phyloP scores from a whole-genome alignment of 1,284 basidiomycete species.

The Hymenochaete sp. region DNA sequence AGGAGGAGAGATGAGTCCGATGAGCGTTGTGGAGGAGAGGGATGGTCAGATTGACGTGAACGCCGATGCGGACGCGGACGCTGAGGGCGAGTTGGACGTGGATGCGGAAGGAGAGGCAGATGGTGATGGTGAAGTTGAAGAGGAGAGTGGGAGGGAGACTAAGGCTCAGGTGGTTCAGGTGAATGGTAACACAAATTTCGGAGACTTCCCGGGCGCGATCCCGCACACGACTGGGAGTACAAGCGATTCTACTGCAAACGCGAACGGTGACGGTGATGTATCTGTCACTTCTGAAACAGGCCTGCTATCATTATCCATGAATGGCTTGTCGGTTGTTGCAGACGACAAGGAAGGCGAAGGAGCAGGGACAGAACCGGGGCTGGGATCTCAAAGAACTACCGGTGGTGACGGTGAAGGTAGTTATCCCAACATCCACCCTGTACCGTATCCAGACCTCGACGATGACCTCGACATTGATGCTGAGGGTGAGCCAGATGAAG shows the following conservation, averaged over 20 bases:
- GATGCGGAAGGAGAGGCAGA: conserved; percentile 34
- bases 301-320: too few relatives aligned
- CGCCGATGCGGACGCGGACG: conserved; percentile 26
- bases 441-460: conserved; percentile 4
- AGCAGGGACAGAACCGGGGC: neutral
- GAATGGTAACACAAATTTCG: neutral
- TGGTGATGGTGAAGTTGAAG: conserved; percentile 34
- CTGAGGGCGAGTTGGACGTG: conserved; percentile 33
- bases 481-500: conserved; percentile 17
- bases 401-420: neutral
- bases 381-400: too few relatives aligned
- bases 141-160: conserved; percentile 9
- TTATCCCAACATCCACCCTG: too few relatives aligned
- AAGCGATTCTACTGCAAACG: neutral
- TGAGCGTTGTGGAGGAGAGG: conserved; percentile 5
- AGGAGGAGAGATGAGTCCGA: too few relatives aligned
- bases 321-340: neutral
- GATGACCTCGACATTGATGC: conserved; percentile 17
- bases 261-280: neutral
- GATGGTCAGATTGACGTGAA: too few relatives aligned
- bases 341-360: neutral
- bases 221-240: neutral
- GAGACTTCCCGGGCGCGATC: neutral
- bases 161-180: neutral
- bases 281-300: too few relatives aligned